These are phyloP conservation scores for Sporothrix brasiliensis DNA, from an alignment of 2,329 filamentous ascomycete species.

Conservation along the genomic window DNA sequence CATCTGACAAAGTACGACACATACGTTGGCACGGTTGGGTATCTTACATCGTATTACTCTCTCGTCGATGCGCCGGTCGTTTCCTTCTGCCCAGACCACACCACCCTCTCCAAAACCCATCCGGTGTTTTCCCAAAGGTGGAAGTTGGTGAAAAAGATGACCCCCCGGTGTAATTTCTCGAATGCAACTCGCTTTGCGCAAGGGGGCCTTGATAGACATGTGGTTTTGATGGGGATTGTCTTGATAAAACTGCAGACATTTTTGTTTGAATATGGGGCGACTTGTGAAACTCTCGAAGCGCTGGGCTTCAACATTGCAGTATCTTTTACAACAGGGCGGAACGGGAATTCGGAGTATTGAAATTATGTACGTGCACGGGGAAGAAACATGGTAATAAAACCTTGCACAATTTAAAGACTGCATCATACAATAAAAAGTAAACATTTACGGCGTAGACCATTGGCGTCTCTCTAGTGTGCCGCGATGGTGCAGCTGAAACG, in stretches of 20 bases:
- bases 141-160: neutral
- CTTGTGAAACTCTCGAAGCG: conserved; percentile 1
- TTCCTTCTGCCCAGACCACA: neutral
- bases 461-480: neutral
- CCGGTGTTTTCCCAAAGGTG: conserved; percentile 20
- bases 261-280: conserved; percentile 5
- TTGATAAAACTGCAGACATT: neutral
- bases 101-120: neutral
- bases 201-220: neutral
- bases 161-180: conserved; percentile 19
- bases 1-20: no score
- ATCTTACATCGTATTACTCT: neutral
- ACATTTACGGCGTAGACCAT: neutral
- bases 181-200: neutral
- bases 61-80: conserved; percentile 1
- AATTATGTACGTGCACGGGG: neutral
- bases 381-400: neutral
- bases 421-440: neutral
- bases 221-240: conserved; percentile 12
- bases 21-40: no score
- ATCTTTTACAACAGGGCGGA: neutral
- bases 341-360: neutral
- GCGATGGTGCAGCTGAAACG: conserved; percentile 25
- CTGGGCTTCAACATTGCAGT: neutral
- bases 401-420: neutral